phyloP scores from a whole-genome alignment of 306 rosid species.

The Quercus berberidifolia region DNA sequence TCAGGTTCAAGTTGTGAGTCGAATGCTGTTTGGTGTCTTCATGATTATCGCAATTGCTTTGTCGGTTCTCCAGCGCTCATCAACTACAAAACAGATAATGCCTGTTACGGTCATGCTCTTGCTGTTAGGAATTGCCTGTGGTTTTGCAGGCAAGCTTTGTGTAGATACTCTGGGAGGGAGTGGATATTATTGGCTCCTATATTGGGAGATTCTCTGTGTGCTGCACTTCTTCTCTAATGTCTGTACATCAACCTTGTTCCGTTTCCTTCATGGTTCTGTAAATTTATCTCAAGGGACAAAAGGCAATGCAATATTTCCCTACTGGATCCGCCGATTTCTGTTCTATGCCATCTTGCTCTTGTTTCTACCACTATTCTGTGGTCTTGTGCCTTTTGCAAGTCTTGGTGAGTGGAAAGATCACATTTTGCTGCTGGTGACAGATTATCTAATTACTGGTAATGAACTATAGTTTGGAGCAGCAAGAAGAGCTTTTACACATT shows the following conservation, averaged over 20 bases:
- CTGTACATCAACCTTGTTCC: slow-evolving; percentile 43
- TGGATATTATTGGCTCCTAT: slow-evolving; percentile 68
- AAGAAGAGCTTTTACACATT: not conserved
- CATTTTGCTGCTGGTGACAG: slow-evolving; percentile 21
- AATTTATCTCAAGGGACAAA: slow-evolving; percentile 23
- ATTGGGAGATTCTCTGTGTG: slow-evolving; percentile 66
- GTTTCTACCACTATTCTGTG: slow-evolving; percentile 69
- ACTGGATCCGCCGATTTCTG: slow-evolving; percentile 56
- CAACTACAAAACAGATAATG: slow-evolving; percentile 58
- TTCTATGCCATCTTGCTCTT: slow-evolving; percentile 43
- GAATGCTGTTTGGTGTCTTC: slow-evolving; percentile 56
- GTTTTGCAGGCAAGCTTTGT: slow-evolving; percentile 75
- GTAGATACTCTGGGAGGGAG: slow-evolving; percentile 84
- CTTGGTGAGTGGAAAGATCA: slow-evolving; percentile 70
- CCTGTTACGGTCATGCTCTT: slow-evolving; percentile 68
- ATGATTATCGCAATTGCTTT: slow-evolving; percentile 55
- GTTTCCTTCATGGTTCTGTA: slow-evolving; percentile 63
- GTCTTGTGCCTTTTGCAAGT: slow-evolving; percentile 83
- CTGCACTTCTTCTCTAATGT: slow-evolving; percentile 60
- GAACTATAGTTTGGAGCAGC: not conserved
- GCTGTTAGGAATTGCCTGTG: slow-evolving; percentile 66
- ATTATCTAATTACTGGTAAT: slow-evolving; percentile 12
- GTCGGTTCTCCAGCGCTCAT: slow-evolving; percentile 55
- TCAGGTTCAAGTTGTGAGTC: slow-evolving; percentile 57
- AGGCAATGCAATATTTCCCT: slow-evolving; percentile 25